These are phyloP conservation scores for Eleusine indica DNA, from an alignment of 176 grass and related monocot genomes.

Conservation along the genomic window DNA sequence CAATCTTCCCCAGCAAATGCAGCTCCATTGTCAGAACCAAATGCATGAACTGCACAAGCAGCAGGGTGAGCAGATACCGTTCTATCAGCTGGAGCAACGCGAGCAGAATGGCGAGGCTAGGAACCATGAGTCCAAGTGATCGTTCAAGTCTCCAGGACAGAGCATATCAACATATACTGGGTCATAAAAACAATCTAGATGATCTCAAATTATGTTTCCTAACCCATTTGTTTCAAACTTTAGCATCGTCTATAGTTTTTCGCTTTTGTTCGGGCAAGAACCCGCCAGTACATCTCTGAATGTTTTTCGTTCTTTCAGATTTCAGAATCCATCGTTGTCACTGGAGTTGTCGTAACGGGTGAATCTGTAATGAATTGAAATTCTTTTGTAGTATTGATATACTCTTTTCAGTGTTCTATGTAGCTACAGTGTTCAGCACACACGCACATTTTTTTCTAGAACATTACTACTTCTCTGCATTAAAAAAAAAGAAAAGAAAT, in stretches of 20 bases:
- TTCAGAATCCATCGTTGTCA: constrained; percentile 32
- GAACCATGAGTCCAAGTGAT: constrained; percentile 50
- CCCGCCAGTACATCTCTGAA: constrained; percentile 45
- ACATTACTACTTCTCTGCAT: neutral
- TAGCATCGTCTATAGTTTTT: constrained; percentile 40
- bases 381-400: constrained; percentile 42
- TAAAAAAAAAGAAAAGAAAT: neutral
- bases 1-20: constrained; percentile 57
- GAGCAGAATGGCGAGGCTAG: constrained; percentile 54
- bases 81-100: constrained; percentile 66
- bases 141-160: neutral
- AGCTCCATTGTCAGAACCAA: constrained; percentile 56
- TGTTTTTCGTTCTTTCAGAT: constrained; percentile 42
- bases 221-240: constrained; percentile 59
- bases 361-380: constrained; percentile 41
- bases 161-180: neutral
- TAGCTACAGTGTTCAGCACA: neutral
- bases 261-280: constrained; percentile 36
- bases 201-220: constrained; percentile 47
- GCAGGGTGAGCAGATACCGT: constrained; percentile 65
- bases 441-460: neutral
- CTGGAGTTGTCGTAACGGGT: constrained; percentile 28
- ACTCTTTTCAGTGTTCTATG: neutral
- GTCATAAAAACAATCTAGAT: constrained; percentile 22
- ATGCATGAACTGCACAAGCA: constrained; percentile 58